Base-by-base conservation (phyloP, 805 yeast genomes). In the Blastobotrys peoriensis region DNA sequence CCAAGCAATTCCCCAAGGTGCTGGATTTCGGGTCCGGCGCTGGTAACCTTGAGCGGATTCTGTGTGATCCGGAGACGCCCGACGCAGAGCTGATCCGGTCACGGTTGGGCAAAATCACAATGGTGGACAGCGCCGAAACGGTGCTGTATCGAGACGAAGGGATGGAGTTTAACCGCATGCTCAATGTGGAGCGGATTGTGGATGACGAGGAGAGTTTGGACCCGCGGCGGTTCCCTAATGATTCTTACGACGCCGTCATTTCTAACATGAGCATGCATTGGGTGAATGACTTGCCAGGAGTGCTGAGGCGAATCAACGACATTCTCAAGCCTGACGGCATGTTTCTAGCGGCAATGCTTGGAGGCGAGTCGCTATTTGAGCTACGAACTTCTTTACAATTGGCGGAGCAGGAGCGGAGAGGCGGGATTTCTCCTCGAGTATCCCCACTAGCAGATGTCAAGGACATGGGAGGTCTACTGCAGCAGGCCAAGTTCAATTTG, bases 351-450 rank as follows among this genome's bases (percentile, higher is more conserved):
- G 75, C 87, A 18, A 74, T 86, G 73, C 75, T 84, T 52, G 93
- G 91, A 17, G 91, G 89, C 8, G 95, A 86, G 58, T 82, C 94
- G 1, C 63, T 86, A n/a, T 86, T 78, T 56, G 95, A 86, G 61
- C 69, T 86, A 48, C 71, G 95, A 40, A 83, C 95, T 0, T 70
- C 88, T 2, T 66, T 86, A 37, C 95, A 86, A 61, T 65, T 86
- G 45, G 94, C 95, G 0, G 95, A 86, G 57, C 66, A 80, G 65
- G 95, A 86, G 58, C 69, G 94, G 41, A 68, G 64, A 38, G 93
- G 94, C 6, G 88, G 95, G 2, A 71, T 86, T 47, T 75, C 91
- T 1, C 93, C 95, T 1, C 67, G 95, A 33, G 75, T 86, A 3
- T 81, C 89, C 3, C 95, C 95, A 0, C 69, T 86, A 52, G 88